Conservation (phyloP, 345 rosid species). For the Capsella bursapastoris region DNA sequence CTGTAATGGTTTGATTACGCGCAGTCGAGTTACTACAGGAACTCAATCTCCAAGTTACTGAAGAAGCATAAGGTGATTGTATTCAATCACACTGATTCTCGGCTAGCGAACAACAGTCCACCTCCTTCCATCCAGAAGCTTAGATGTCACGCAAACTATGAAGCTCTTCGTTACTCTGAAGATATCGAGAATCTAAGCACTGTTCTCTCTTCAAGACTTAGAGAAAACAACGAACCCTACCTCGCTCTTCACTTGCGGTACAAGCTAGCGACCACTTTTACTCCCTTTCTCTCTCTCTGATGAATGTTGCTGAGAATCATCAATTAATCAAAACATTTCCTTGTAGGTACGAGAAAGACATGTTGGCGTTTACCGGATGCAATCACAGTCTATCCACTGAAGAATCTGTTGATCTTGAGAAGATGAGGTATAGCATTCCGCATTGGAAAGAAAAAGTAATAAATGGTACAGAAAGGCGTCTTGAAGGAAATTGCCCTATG, state of each 20-base stretch:
- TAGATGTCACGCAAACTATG: conserved; percentile 69
- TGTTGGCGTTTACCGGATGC: conserved; percentile 83
- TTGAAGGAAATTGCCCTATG: conserved; percentile 69
- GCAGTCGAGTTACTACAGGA: conserved; percentile 65
- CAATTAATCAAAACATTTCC: background rate
- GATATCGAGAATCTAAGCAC: conserved; percentile 56
- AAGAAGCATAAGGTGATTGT: conserved; percentile 59
- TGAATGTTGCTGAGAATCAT: background rate
- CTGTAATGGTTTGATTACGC: conserved; percentile 7
- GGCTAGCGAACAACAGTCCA: conserved; percentile 67
- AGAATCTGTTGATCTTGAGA: conserved; percentile 53
- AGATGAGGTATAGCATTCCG: conserved; percentile 49
- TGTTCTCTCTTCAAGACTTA: conserved; percentile 56
- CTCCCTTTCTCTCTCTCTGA: background rate
- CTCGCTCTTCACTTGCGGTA: conserved; percentile 81
- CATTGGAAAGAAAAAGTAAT: conserved; percentile 75
- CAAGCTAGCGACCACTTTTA: background rate
- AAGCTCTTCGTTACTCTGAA: conserved; percentile 60
- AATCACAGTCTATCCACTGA: conserved; percentile 59
- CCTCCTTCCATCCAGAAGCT: conserved; percentile 62
- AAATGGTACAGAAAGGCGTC: conserved; percentile 50
- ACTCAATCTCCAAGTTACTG: conserved; percentile 47
- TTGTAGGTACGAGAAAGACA: conserved; percentile 80
- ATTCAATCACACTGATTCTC: conserved; percentile 65
- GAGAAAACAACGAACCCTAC: conserved; percentile 47